These are phyloP conservation scores for Pythium biforme DNA, from an alignment of 352 stramenopile species.

Conservation along the genomic window DNA sequence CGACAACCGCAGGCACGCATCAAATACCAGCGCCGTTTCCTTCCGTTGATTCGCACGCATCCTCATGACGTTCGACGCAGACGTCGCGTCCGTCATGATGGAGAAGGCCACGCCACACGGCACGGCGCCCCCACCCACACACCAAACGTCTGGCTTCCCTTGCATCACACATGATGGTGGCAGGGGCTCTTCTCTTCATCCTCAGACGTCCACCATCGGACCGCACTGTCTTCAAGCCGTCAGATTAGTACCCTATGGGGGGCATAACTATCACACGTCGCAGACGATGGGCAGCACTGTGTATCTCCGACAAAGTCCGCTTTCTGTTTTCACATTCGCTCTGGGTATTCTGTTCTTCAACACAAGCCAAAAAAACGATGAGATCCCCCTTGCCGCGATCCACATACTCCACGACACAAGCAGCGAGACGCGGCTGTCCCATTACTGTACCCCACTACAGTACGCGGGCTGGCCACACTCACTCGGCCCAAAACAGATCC, in stretches of 20 bases:
- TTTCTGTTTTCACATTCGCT: conserved; percentile 18
- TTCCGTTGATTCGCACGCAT: conserved; percentile 1
- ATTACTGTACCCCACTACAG: neutral
- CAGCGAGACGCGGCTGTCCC: neutral
- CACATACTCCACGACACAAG: no score
- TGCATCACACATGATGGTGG: no score
- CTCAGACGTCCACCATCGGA: no score
- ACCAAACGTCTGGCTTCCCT: neutral
- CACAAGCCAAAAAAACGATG: no score
- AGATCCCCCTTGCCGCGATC: neutral
- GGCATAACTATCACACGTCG: conserved; percentile 12
- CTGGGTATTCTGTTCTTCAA: conserved; percentile 1
- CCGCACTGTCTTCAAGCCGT: no score
- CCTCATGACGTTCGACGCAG: neutral
- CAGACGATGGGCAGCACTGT: conserved; percentile 5
- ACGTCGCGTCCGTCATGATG: neutral
- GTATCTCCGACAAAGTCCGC: conserved; percentile 1
- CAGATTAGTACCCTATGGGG: neutral
- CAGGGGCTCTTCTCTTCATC: no score
- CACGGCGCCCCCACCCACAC: no score
- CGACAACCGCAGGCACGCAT: no score
- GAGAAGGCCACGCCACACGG: no score
- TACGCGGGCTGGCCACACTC: no score
- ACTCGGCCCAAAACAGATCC: neutral
- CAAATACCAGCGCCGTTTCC: neutral